phyloP scores from a whole-genome alignment of 108 stramenopile species.

The Epithemia pelagica region DNA sequence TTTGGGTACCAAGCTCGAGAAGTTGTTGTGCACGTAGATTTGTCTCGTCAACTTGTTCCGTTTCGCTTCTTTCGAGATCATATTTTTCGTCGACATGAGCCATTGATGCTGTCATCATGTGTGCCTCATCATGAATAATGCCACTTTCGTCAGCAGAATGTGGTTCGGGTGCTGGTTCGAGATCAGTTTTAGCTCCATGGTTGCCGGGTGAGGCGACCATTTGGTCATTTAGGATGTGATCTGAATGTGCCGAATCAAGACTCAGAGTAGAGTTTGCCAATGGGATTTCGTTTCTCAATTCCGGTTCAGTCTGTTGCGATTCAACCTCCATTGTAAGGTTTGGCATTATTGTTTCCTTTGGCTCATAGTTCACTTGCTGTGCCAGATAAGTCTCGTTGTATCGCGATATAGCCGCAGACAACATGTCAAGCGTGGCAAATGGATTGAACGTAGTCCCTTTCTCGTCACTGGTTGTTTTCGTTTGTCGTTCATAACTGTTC shows the following conservation, averaged over 20 bases:
- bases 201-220: too few relatives aligned
- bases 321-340: not conserved
- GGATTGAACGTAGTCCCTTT: not conserved
- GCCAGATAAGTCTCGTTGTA: not conserved
- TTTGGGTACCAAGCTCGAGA: not conserved
- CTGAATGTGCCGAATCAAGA: not conserved
- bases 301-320: not conserved
- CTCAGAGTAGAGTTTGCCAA: not conserved
- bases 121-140: too few relatives aligned
- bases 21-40: not conserved
- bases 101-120: too few relatives aligned
- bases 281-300: not conserved
- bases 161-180: too few relatives aligned
- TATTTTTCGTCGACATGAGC: too few relatives aligned
- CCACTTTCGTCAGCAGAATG: too few relatives aligned
- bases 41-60: not conserved
- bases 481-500: not conserved
- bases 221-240: too few relatives aligned
- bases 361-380: not conserved
- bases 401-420: not conserved
- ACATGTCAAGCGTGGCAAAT: not conserved
- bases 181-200: too few relatives aligned
- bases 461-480: not conserved
- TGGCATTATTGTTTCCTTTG: not conserved
- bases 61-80: too few relatives aligned